Percentiles rank a stretch among this genome's conserved stretches.
These are phyloP conservation scores for Claviceps sorghi DNA, from an alignment of 2,329 filamentous ascomycete genomes.

Conservation along the genomic window DNA sequence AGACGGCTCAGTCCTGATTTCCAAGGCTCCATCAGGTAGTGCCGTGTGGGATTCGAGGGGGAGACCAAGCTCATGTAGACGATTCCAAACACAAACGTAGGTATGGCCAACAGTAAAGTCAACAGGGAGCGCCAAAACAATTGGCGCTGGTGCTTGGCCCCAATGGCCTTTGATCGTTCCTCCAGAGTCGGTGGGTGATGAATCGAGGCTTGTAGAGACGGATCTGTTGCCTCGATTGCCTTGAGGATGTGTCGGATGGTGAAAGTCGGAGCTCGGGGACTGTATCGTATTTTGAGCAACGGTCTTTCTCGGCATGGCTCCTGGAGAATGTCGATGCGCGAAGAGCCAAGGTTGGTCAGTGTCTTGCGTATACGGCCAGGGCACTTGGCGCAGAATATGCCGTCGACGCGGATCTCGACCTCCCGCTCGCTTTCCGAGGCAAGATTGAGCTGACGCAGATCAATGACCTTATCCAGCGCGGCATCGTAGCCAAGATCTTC, in stretches of 20 bases:
- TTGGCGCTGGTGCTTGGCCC: conserved; percentile 51
- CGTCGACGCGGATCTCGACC: conserved; percentile 51
- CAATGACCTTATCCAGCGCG: conserved; percentile 35
- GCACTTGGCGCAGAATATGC: conserved; percentile 63
- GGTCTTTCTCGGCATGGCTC: conserved; percentile 46
- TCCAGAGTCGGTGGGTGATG: conserved; percentile 73
- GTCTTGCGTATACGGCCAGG: conserved; percentile 41
- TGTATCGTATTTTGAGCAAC: conserved; percentile 56
- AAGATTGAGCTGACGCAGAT: conserved; percentile 27
- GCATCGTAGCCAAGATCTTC: conserved; percentile 54
- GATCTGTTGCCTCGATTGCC: conserved; percentile 51
- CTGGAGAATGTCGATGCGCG: conserved; percentile 36
- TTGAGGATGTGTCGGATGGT: conserved; percentile 63
- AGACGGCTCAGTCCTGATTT: conserved; percentile 58
- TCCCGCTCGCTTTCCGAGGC: conserved; percentile 28
- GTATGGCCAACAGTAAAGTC: conserved; percentile 56
- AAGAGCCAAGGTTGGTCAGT: conserved; percentile 36
- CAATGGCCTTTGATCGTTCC: conserved; percentile 62
- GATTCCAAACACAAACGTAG: conserved; percentile 75
- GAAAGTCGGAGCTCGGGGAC: conserved; percentile 50
- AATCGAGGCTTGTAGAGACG: conserved; percentile 51
- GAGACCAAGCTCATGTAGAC: conserved; percentile 78
- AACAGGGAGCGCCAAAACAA: conserved; percentile 58
- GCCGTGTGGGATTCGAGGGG: conserved; percentile 37
- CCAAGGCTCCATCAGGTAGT: conserved; percentile 57